These are phyloP conservation scores for Nothophoma quercina DNA, from an alignment of 2,329 filamentous ascomycete species.

Conservation along the genomic window DNA sequence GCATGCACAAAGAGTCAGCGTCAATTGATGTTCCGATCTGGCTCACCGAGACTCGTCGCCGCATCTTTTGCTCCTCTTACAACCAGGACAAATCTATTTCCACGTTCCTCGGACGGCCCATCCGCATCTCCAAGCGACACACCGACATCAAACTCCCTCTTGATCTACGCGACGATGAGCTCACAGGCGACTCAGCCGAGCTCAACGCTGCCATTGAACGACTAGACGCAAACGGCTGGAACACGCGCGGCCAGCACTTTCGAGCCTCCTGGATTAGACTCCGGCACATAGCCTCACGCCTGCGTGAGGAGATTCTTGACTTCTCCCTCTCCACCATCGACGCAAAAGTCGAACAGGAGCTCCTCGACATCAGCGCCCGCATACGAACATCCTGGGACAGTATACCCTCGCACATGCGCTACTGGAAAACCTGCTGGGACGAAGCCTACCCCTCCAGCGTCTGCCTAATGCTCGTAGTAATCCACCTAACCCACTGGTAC, in stretches of 20 bases:
- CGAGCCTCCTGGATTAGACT: slow-evolving; percentile 42
- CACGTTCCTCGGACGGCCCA: slow-evolving; percentile 45
- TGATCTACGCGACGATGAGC: slow-evolving; percentile 40
- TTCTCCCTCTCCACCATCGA: slow-evolving; percentile 35
- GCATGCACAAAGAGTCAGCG: slow-evolving; percentile 42
- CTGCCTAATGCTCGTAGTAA: slow-evolving; percentile 46
- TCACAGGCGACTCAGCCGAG: slow-evolving; percentile 27
- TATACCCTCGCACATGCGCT: slow-evolving; percentile 39
- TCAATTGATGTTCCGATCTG: slow-evolving; percentile 34
- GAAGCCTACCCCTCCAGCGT: slow-evolving; percentile 32
- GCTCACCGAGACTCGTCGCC: slow-evolving; percentile 38
- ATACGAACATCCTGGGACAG: slow-evolving; percentile 37
- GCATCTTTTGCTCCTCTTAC: slow-evolving; percentile 40
- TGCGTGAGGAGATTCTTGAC: slow-evolving; percentile 46
- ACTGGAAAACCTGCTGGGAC: slow-evolving; percentile 42
- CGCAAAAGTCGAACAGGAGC: slow-evolving; percentile 25
- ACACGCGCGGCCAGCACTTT: slow-evolving; percentile 39
- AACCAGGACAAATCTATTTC: slow-evolving; percentile 45
- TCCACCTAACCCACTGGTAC: slow-evolving; percentile 44
- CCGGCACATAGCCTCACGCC: slow-evolving; percentile 32
- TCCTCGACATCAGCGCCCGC: slow-evolving; percentile 42
- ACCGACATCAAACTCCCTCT: slow-evolving; percentile 40
- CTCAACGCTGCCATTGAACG: slow-evolving; percentile 25
- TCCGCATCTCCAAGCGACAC: slow-evolving; percentile 41
- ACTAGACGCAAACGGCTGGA: slow-evolving; percentile 50